Conservation (phyloP, 2,329 filamentous ascomycete genomes). For the Xylaria sp. region DNA sequence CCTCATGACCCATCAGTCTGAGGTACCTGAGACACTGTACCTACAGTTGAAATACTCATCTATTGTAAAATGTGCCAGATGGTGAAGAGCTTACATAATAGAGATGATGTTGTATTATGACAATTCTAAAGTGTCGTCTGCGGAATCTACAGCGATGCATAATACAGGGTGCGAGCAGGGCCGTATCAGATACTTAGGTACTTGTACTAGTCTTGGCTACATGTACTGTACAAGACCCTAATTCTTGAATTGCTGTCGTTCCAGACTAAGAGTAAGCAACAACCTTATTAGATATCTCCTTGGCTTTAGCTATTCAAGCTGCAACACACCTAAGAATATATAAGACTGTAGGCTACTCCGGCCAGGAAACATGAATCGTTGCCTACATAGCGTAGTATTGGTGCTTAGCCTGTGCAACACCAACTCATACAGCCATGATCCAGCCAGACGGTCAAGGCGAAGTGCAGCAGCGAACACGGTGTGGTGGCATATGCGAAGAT, state of each 20-base stretch:
- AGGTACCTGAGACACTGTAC: not conserved
- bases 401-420: conserved; percentile 29
- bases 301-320: not conserved
- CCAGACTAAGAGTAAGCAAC: not conserved
- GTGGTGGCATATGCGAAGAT: conserved; percentile 20
- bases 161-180: not conserved
- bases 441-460: conserved; percentile 30
- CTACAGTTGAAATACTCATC: too few relatives aligned
- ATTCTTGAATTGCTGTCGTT: not conserved
- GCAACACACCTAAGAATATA: not conserved
- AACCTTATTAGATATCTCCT: not conserved
- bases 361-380: not conserved
- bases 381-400: conserved; percentile 1
- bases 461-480: conserved; percentile 17
- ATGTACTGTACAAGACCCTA: not conserved
- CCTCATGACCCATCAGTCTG: not conserved
- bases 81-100: not conserved
- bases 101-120: not conserved
- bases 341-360: not conserved
- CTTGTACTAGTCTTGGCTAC: not conserved
- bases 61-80: too few relatives aligned
- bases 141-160: not conserved
- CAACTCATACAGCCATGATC: conserved; percentile 19
- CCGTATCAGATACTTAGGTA: too few relatives aligned
- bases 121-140: not conserved